Evolutionary conservation across 2,329 filamentous ascomycete species (phyloP), one percentile per base, ranked within the genome.

Genomic region (Harringtonia lauricola): DNA sequence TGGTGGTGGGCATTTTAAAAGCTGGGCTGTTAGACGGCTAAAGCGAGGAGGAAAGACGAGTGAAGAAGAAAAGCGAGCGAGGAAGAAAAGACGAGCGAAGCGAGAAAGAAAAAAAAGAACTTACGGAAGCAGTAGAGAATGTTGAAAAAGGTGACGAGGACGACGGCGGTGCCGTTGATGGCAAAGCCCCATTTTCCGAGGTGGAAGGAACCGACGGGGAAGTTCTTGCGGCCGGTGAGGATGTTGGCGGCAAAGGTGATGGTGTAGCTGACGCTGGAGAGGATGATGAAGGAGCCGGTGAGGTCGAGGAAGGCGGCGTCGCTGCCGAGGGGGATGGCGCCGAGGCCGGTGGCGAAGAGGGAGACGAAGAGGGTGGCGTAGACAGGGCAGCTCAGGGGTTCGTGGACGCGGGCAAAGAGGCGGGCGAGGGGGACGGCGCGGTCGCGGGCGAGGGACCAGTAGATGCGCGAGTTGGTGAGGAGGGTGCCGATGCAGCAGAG

Each of bases 51-150:
- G 21, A 19, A 12, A 9, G 30, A 28, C 24, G n/a, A 2, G 19
- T 3, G 22, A 19, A n/a, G 21, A 14, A 4, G 34, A 22, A 28
- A 35, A 13, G 22, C 19, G 28, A 8, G 29, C 29, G 21, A 19
- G 18, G 13, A 22, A 24, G 24, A 30, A 39, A 35, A n/a, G n/a
- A n/a, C n/a, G n/a, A n/a, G n/a, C n/a, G n/a, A n/a, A n/a, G n/a
- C n/a, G n/a, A n/a, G 22, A 26, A 37, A 39, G 18, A 31, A 29
- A 15, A 36, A 4, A 29, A 21, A 21, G 18, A n/a, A 61, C 67
- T 63, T 52, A 71, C 68, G 74, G 61, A 79, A 79, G 54, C 72
- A 77, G 58, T 73, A 79, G 46, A 79, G 70, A n/a, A 75, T 61
- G 42, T 73, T 64, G 50, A 78, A 79, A 18, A 74, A 59, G 2